phyloP scores from a whole-genome alignment of 176 grass and related monocot species.

The Rhynchospora pubera region DNA sequence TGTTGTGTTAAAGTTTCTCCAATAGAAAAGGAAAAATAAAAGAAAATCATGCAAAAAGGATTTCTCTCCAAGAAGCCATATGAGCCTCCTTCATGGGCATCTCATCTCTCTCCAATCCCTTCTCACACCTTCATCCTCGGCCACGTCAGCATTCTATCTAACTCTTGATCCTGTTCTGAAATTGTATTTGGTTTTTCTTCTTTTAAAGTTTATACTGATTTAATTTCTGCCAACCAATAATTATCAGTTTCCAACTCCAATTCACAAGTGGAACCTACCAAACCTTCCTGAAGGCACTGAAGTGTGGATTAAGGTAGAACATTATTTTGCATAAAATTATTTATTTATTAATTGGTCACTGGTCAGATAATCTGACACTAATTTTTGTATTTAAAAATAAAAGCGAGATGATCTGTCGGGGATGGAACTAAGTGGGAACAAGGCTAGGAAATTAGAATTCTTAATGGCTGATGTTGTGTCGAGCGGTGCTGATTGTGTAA shows the following conservation, averaged over 20 bases:
- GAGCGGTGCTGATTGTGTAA: conserved; percentile 56
- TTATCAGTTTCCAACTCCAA: conserved; percentile 80
- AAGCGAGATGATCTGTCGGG: conserved; percentile 89
- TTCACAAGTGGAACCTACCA: conserved; percentile 94
- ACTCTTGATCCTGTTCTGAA: too few relatives aligned
- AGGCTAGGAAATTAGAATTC: conserved; percentile 91
- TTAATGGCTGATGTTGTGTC: conserved; percentile 62
- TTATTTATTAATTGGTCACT: not conserved
- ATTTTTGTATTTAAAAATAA: not conserved
- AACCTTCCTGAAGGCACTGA: conserved; percentile 75
- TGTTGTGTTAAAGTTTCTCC: too few relatives aligned
- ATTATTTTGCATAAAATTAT: not conserved
- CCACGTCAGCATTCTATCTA: conserved; percentile 33
- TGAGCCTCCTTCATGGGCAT: conserved; percentile 65
- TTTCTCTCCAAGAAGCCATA: conserved; percentile 82
- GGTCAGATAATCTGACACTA: not conserved
- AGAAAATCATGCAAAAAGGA: conserved; percentile 29
- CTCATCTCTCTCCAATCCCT: conserved; percentile 60
- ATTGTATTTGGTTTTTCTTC: not conserved
- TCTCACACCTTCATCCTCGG: conserved; percentile 62
- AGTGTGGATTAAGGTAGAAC: conserved; percentile 92
- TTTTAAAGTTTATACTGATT: not conserved
- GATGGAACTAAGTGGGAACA: conserved; percentile 95
- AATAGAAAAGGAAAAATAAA: too few relatives aligned
- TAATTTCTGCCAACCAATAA: not conserved